phyloP scores from a whole-genome alignment of 2,329 filamentous ascomycete species.

The Neonectria neomacrospora region DNA sequence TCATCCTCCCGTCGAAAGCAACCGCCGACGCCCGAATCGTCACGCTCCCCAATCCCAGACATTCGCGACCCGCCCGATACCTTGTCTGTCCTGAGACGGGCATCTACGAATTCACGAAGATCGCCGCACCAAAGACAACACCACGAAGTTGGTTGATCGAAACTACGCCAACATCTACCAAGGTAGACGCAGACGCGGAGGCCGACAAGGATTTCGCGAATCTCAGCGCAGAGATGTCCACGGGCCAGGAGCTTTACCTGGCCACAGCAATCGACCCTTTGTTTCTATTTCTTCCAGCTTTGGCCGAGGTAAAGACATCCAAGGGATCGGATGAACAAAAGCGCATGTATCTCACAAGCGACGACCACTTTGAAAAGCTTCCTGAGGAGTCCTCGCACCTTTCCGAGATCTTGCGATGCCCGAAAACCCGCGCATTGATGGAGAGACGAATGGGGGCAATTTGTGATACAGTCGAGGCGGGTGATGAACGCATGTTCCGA shows the following conservation, averaged over 20 bases:
- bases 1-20: slow-evolving; percentile 69
- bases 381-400: slow-evolving; percentile 67
- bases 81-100: slow-evolving; percentile 70
- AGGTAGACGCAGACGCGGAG: slow-evolving; percentile 32
- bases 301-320: slow-evolving; percentile 60
- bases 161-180: slow-evolving; percentile 29
- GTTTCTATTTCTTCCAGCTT: slow-evolving; percentile 82
- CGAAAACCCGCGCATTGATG: slow-evolving; percentile 61
- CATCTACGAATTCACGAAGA: slow-evolving; percentile 72
- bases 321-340: slow-evolving; percentile 62
- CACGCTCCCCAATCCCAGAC: slow-evolving; percentile 69
- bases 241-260: slow-evolving; percentile 79
- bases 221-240: slow-evolving; percentile 58
- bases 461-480: slow-evolving; percentile 85
- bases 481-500: slow-evolving; percentile 86
- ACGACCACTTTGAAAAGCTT: slow-evolving; percentile 77
- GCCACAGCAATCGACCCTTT: slow-evolving; percentile 86
- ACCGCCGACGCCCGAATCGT: slow-evolving; percentile 67
- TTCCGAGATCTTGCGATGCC: slow-evolving; percentile 63
- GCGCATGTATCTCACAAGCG: slow-evolving; percentile 73
- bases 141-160: slow-evolving; percentile 73
- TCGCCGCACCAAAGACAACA: slow-evolving; percentile 62
- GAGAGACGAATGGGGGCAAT: slow-evolving; percentile 74
- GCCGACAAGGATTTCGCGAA: slow-evolving; percentile 28
- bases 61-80: slow-evolving; percentile 66